phyloP scores from a whole-genome alignment of 2,329 filamentous ascomycete genomes.

The Dactylellina leptospora region DNA sequence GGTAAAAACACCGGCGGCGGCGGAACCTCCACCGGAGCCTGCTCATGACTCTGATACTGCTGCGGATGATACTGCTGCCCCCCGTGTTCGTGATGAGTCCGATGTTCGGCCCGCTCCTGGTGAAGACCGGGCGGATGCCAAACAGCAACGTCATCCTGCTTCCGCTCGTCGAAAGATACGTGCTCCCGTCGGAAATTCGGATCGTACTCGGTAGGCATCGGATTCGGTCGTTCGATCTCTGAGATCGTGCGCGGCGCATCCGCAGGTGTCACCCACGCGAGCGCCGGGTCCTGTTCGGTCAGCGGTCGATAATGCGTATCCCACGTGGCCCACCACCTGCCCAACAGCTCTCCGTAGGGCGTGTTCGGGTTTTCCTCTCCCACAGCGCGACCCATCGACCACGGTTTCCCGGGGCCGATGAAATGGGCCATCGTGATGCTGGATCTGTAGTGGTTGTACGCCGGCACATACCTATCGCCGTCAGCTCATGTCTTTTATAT shows the following conservation, averaged over 20 bases:
- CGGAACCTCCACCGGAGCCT: neutral
- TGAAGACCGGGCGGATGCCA: slow-evolving; percentile 52
- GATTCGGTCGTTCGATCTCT: slow-evolving; percentile 30
- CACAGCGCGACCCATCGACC: slow-evolving; percentile 72
- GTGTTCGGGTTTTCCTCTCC: slow-evolving; percentile 63
- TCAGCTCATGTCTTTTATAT: no score
- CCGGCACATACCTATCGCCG: slow-evolving; percentile 75
- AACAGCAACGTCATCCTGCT: slow-evolving; percentile 40
- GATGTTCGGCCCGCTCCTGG: slow-evolving; percentile 56
- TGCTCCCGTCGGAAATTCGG: slow-evolving; percentile 50
- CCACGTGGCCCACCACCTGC: slow-evolving; percentile 93
- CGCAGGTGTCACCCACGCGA: slow-evolving; percentile 58
- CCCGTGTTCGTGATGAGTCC: slow-evolving; percentile 55
- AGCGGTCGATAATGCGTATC: slow-evolving; percentile 77
- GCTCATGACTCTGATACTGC: slow-evolving; percentile 32
- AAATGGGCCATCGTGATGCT: slow-evolving; percentile 93
- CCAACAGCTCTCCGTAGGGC: slow-evolving; percentile 83
- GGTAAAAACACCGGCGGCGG: slow-evolving; percentile 37
- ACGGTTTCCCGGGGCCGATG: slow-evolving; percentile 90
- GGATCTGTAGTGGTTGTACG: slow-evolving; percentile 90
- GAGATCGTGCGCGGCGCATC: slow-evolving; percentile 56
- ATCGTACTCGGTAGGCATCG: slow-evolving; percentile 47
- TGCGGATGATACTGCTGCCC: slow-evolving; percentile 47
- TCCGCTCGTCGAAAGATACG: slow-evolving; percentile 53
- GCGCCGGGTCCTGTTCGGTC: slow-evolving; percentile 56